Evolutionary conservation across 441 rosid genomes (phyloP).

Genomic region (Omphalea diandra): DNA sequence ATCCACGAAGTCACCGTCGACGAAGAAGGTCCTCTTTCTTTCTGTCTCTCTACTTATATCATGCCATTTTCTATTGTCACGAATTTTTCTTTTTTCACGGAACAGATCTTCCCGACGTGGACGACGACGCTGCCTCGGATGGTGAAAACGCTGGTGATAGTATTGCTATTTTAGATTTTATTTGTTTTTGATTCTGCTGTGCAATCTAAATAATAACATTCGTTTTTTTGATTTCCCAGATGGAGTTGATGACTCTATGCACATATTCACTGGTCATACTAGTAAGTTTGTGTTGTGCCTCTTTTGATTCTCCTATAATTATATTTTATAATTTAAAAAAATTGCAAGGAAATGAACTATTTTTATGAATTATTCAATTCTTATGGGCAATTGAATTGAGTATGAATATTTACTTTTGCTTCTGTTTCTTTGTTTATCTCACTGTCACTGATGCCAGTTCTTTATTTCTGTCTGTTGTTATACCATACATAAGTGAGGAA

Average conservation of each 20-base stretch:
- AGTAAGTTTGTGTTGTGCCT: slow-evolving; percentile 35
- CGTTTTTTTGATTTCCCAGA: slow-evolving; percentile 33
- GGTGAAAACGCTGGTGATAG: slow-evolving; percentile 33
- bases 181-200: background rate
- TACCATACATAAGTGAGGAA: no score
- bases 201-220: background rate
- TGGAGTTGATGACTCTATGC: slow-evolving; percentile 74
- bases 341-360: no score
- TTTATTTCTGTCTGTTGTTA: no score
- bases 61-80: background rate
- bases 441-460: no score
- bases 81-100: background rate
- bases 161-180: background rate
- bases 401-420: no score
- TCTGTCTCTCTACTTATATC: background rate
- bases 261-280: slow-evolving; percentile 81
- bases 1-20: slow-evolving; percentile 63
- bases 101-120: slow-evolving; percentile 76
- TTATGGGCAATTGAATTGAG: no score
- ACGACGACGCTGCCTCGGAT: slow-evolving; percentile 43
- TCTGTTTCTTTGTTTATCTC: no score
- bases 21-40: slow-evolving; percentile 53
- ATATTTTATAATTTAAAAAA: no score
- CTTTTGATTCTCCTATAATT: background rate
- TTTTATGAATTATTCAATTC: no score